phyloP scores from a whole-genome alignment of 257 asterid species.

The Paulownia fortunei region DNA sequence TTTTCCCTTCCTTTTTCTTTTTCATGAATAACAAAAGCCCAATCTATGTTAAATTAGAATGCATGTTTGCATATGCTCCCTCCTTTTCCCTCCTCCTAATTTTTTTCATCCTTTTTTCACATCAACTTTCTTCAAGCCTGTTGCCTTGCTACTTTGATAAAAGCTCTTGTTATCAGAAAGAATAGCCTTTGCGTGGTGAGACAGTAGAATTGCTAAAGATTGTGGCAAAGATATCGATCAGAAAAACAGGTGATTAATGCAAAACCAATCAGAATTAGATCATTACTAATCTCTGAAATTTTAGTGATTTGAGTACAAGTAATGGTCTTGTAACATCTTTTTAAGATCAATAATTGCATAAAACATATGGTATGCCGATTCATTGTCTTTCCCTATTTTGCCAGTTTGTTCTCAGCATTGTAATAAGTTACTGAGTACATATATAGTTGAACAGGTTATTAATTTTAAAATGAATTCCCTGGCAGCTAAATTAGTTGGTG shows the following conservation, averaged over 20 bases:
- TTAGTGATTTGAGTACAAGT: neutral
- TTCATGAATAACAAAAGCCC: too few relatives aligned
- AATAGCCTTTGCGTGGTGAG: conserved; percentile 22
- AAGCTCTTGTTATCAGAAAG: neutral
- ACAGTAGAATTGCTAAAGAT: neutral
- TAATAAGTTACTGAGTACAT: neutral
- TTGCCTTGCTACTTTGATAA: neutral
- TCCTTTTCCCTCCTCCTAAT: neutral
- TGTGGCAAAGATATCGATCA: too few relatives aligned
- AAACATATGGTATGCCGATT: too few relatives aligned
- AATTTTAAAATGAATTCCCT: conserved; percentile 12
- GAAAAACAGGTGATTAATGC: neutral
- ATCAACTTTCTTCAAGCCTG: conserved; percentile 29
- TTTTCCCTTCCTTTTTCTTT: too few relatives aligned
- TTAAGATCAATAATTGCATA: too few relatives aligned
- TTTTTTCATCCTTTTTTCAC: conserved; percentile 20
- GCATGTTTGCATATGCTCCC: conserved; percentile 35
- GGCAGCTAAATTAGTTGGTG: conserved; percentile 20
- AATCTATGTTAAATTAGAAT: conserved; percentile 23
- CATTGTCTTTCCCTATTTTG: too few relatives aligned
- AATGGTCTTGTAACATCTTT: neutral
- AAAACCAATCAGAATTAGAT: neutral
- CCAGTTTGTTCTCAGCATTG: neutral
- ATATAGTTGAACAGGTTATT: conserved; percentile 21
- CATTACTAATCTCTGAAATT: neutral